phyloP scores from a whole-genome alignment of 148 eudicot species.

The Salicornia ramosissima region DNA sequence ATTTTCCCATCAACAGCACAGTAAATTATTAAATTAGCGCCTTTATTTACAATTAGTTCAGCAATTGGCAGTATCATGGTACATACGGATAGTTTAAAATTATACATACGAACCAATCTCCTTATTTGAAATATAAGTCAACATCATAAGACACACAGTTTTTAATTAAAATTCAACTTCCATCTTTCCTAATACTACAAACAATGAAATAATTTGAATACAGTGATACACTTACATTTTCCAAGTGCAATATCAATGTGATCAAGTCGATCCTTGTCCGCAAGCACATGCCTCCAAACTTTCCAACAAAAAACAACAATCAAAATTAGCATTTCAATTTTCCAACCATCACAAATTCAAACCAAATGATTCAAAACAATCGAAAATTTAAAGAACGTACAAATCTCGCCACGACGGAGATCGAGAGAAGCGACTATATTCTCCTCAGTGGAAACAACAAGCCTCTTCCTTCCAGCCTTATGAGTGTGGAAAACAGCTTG shows the following conservation, averaged over 20 bases:
- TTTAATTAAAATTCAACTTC: background rate
- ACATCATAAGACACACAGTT: background rate
- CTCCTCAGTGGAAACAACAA: constrained; percentile 37
- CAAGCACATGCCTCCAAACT: constrained; percentile 99
- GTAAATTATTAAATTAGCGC: background rate
- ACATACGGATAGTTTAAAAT: too few relatives aligned
- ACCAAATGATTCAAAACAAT: background rate
- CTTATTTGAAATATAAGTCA: background rate
- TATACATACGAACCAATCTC: background rate
- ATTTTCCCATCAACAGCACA: background rate
- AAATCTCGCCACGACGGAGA: constrained; percentile 17
- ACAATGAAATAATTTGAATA: background rate
- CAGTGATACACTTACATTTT: constrained; percentile 52
- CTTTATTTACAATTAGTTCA: background rate
- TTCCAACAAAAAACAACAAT: constrained; percentile 24
- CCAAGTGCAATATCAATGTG: constrained; percentile 75
- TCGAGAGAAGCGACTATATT: background rate
- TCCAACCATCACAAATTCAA: background rate
- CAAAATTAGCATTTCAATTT: background rate
- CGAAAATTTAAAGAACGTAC: constrained; percentile 31
- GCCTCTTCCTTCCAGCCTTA: constrained; percentile 94
- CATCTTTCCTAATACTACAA: background rate
- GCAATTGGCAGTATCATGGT: background rate
- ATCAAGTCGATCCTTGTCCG: constrained; percentile 62
- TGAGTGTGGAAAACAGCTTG: constrained; percentile 92